phyloP scores from a whole-genome alignment of 1,284 basidiomycete genomes.

The Rhodotorula sp. region DNA sequence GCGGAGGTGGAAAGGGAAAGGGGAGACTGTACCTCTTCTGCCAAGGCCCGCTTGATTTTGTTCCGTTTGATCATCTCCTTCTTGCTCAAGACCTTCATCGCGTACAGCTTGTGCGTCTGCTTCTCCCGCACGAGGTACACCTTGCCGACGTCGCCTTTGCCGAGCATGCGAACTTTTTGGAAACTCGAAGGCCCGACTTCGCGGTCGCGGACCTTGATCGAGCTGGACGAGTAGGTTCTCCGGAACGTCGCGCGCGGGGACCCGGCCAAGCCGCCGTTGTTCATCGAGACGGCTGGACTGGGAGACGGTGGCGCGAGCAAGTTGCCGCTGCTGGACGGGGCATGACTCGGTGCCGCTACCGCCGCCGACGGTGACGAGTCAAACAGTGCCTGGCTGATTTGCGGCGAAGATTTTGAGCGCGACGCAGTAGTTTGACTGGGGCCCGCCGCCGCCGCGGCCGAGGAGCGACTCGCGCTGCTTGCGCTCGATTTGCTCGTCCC shows the following conservation, averaged over 20 bases:
- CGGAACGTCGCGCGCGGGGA: constrained; percentile 60
- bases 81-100: constrained; percentile 97
- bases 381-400: constrained; percentile 14
- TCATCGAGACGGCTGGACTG: constrained; percentile 20
- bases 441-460: not conserved
- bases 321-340: not conserved
- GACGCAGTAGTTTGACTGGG: not conserved
- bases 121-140: constrained; percentile 95
- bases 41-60: constrained; percentile 94
- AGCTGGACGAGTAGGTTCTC: constrained; percentile 93
- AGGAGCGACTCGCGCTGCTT: constrained; percentile 15
- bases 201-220: constrained; percentile 90
- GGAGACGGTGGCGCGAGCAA: constrained; percentile 31
- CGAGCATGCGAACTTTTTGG: constrained; percentile 89
- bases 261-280: constrained; percentile 30
- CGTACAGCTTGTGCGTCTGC: constrained; percentile 86
- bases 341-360: not conserved
- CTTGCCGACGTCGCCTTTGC: constrained; percentile 93
- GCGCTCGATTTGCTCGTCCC: constrained; percentile 17
- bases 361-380: not conserved
- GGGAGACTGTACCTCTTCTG: constrained; percentile 64
- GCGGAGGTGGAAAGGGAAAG: no score
- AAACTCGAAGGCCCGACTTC: constrained; percentile 89
- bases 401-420: constrained; percentile 31
- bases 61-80: constrained; percentile 98